Conservation (phyloP, 306 rosid species). For the Cucumis cinereus region DNA sequence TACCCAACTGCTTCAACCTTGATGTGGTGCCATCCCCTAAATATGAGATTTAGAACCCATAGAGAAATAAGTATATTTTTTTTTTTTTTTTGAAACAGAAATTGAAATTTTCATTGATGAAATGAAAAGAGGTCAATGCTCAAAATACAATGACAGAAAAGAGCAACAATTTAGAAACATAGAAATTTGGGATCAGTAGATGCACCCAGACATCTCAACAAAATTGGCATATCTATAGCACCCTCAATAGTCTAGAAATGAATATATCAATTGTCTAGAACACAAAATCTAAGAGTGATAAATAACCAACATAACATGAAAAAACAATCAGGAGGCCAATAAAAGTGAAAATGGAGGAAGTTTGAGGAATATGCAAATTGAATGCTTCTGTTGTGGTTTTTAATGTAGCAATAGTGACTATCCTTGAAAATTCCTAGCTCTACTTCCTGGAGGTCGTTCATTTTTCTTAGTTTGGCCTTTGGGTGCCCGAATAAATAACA, state of each 20-base stretch:
- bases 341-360: constrained; percentile 2
- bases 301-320: not conserved
- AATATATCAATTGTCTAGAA: not conserved
- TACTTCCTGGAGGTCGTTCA: not conserved
- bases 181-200: too few relatives aligned
- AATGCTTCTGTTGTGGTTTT: not conserved
- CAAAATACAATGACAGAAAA: too few relatives aligned
- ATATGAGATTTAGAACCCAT: constrained; percentile 15
- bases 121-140: too few relatives aligned
- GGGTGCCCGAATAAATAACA: not conserved
- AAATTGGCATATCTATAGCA: too few relatives aligned
- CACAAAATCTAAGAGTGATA: not conserved
- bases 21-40: constrained; percentile 78
- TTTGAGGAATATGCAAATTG: not conserved
- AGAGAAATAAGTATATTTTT: not conserved
- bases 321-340: not conserved
- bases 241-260: not conserved
- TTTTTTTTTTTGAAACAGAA: too few relatives aligned
- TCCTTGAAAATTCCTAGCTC: not conserved
- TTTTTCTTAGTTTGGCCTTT: not conserved
- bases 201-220: too few relatives aligned
- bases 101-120: too few relatives aligned
- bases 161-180: too few relatives aligned
- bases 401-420: not conserved
- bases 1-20: constrained; percentile 87